These are phyloP conservation scores for Cryptococcus hybrid DNA, from an alignment of 1,284 basidiomycete species.

Conservation along the genomic window DNA sequence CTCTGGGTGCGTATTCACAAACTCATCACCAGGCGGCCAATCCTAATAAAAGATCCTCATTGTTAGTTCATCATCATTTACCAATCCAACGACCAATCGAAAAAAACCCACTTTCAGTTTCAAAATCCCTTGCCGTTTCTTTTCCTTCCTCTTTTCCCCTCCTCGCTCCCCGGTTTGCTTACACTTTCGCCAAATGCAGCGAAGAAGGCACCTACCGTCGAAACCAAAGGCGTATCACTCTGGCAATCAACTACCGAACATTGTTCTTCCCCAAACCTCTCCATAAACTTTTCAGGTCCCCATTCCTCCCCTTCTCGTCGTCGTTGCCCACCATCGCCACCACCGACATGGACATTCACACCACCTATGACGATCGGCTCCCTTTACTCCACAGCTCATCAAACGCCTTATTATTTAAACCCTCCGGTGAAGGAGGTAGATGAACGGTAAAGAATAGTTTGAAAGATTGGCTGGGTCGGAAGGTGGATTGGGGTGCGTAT, in stretches of 20 bases:
- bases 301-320: conserved; percentile 60
- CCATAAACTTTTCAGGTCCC: conserved; percentile 77
- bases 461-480: conserved; percentile 39
- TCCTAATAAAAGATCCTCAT: conserved; percentile 56
- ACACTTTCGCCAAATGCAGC: conserved; percentile 57
- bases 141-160: conserved; percentile 60
- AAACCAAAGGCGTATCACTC: conserved; percentile 61
- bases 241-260: conserved; percentile 81
- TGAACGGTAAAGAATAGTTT: conserved; percentile 30
- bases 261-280: conserved; percentile 63
- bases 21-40: conserved; percentile 85
- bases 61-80: not conserved
- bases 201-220: conserved; percentile 77
- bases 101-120: conserved; percentile 69
- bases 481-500: conserved; percentile 33
- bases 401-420: conserved; percentile 64
- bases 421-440: conserved; percentile 52
- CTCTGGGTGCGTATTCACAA: conserved; percentile 69
- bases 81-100: no score
- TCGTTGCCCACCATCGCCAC: not conserved
- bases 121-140: conserved; percentile 56
- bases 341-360: conserved; percentile 36
- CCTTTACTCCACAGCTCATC: conserved; percentile 68
- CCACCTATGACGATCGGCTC: conserved; percentile 73
- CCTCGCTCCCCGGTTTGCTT: conserved; percentile 58